phyloP scores from a whole-genome alignment of 805 yeast genomes.

The Yamadazyma tumulicola region DNA sequence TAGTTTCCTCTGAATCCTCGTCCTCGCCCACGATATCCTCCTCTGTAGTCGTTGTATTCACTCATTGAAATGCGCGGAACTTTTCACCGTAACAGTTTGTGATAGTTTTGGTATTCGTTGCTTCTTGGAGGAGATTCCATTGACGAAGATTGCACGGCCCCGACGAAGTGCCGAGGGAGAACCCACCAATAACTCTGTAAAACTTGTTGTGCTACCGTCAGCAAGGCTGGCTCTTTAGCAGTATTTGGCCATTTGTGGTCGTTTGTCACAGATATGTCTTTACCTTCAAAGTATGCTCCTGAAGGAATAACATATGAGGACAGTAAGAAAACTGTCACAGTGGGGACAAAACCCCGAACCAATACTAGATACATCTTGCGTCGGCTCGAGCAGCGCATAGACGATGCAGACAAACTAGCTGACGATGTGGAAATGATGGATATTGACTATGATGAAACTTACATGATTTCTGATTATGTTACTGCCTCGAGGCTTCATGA shows the following conservation, averaged over 20 bases:
- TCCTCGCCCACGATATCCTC: conserved; percentile 10
- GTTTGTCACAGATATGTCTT: too few species aligned
- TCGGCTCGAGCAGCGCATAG: conserved; percentile 24
- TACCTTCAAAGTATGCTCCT: conserved; percentile 39
- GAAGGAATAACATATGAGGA: conserved; percentile 27
- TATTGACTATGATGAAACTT: conserved; percentile 45
- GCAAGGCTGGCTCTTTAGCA: too few species aligned
- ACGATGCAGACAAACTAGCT: conserved; percentile 15
- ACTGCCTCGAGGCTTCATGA: conserved; percentile 13
- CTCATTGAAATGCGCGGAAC: conserved; percentile 6
- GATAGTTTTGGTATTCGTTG: too few species aligned
- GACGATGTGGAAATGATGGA: conserved; percentile 50
- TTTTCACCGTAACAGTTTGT: too few species aligned
- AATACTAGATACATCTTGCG: conserved; percentile 22
- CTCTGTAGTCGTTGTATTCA: conserved; percentile 9
- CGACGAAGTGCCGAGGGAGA: too few species aligned
- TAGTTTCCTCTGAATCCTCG: conserved; percentile 8
- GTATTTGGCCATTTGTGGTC: too few species aligned
- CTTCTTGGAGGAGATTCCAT: too few species aligned
- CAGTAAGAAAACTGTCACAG: conserved; percentile 22
- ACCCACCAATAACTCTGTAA: too few species aligned
- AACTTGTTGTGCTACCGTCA: too few species aligned
- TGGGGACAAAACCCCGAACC: conserved; percentile 16
- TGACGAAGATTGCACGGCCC: too few species aligned
- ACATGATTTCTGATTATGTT: conserved; percentile 38